Base-by-base conservation (phyloP, 2,329 filamentous ascomycete species). In the Scopulariopsis brevicaulis region DNA sequence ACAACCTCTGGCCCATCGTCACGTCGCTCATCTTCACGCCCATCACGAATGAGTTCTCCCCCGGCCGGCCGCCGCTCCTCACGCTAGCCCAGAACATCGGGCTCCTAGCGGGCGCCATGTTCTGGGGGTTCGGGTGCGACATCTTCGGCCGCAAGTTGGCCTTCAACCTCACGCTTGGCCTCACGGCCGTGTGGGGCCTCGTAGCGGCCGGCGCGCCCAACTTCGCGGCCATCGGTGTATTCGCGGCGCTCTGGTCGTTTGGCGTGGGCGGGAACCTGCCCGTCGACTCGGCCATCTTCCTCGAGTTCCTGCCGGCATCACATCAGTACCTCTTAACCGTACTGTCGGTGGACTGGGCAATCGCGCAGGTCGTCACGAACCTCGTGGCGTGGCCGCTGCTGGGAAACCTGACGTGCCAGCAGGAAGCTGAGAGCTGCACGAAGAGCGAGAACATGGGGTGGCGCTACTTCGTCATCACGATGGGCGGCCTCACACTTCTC, bases 101-200 rank as follows among this genome's bases (percentile, higher is more conserved):
- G 18, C 77, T 77, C 73, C 73, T 77, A 56, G 61, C 73, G 0
- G 80, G 84, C 1, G 83, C 83, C 18, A 66, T 87, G 28, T 87
- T 88, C 69, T 89, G 85, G 85, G 85, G 85, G 1, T 69, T 86
- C 34, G 77, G 76, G 3, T 84, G 84, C 24, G 86, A 89, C 64
- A 77, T 89, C 37, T 83, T 89, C 60, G 86, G 85, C 6, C 77
- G 86, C 51, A 80, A 81, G 61, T 82, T 81, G 62, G 85, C 86
- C 5, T 90, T 89, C 72, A 89, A 89, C 64, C 70, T 81, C 24
- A 83, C 59, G 18, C 54, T 62, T 10, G 57, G 60, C 15, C 52
- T 87, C 59, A 84, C 80, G 64, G 79, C 81, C 4, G 66, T 82
- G n/a, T 65, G 64, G 62, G 74, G 73, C 34, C 81, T 88, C 57